phyloP scores from a whole-genome alignment of 1,284 basidiomycete genomes.

The Apiotrichum laibachii region DNA sequence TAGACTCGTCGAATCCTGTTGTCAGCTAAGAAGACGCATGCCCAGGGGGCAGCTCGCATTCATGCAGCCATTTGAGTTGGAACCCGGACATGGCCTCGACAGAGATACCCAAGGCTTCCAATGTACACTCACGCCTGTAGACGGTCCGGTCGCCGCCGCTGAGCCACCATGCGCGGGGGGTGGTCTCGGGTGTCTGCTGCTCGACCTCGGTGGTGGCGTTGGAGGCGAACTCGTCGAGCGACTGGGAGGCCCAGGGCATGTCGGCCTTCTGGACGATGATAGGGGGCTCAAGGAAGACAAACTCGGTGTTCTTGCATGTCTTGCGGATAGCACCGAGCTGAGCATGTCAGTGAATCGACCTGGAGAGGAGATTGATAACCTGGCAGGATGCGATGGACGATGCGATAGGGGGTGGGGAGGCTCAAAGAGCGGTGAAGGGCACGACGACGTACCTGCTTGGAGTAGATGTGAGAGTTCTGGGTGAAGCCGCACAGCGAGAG shows the following conservation, averaged over 20 bases:
- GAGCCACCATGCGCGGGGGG: conserved; percentile 78
- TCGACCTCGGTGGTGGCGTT: conserved; percentile 56
- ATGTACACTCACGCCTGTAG: conserved; percentile 39
- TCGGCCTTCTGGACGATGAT: conserved; percentile 72
- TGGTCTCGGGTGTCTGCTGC: conserved; percentile 60
- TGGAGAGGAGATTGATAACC: no score
- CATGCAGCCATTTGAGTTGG: no score
- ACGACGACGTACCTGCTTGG: conserved; percentile 61
- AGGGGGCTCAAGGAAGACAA: conserved; percentile 72
- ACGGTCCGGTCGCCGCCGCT: conserved; percentile 53
- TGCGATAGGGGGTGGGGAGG: no score
- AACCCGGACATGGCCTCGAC: no score
- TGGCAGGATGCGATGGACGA: no score
- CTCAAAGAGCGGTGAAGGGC: conserved; percentile 8
- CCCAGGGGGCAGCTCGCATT: no score
- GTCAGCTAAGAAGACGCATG: no score
- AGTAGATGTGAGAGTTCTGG: conserved; percentile 75
- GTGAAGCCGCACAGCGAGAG: conserved; percentile 62
- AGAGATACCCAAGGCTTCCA: not conserved
- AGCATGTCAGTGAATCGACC: not conserved
- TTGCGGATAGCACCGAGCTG: conserved; percentile 38
- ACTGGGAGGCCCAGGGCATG: conserved; percentile 56
- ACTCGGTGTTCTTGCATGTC: conserved; percentile 56
- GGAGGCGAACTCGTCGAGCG: conserved; percentile 58
- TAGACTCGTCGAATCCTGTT: conserved; percentile 62